A percentile compares a stretch with the other conserved stretches of the same genome.
Conservation (phyloP, 2,329 filamentous ascomycete species). For the Ophiostoma ips region DNA sequence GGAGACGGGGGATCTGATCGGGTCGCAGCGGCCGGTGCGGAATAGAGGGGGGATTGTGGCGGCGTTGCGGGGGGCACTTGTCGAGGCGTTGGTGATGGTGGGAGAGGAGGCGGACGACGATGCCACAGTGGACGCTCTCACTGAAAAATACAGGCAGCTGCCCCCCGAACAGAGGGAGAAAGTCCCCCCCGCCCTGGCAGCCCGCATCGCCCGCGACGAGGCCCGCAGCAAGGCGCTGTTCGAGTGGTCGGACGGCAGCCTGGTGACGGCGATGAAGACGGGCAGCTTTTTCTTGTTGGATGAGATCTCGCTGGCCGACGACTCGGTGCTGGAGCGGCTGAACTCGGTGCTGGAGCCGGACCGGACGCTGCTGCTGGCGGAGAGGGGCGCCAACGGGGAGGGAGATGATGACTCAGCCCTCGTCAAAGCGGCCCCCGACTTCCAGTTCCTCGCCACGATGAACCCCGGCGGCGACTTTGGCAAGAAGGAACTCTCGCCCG, state of each 20-base stretch:
- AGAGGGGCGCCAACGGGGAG: slow-evolving; percentile 71
- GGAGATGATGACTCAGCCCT: slow-evolving; percentile 43
- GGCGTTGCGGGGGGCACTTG: slow-evolving; percentile 48
- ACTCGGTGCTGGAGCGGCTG: slow-evolving; percentile 87
- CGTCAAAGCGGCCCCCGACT: slow-evolving; percentile 45
- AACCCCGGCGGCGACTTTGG: slow-evolving; percentile 98
- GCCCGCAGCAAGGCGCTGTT: slow-evolving; percentile 73
- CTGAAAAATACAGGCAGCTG: slow-evolving; percentile 45
- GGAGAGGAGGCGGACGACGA: slow-evolving; percentile 12
- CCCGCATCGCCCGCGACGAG: slow-evolving; percentile 33
- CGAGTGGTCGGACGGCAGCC: slow-evolving; percentile 88
- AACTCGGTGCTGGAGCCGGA: slow-evolving; percentile 93
- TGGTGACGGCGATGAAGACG: slow-evolving; percentile 84
- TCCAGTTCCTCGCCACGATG: slow-evolving; percentile 98
- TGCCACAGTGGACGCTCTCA: slow-evolving; percentile 39
- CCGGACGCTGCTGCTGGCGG: slow-evolving; percentile 74
- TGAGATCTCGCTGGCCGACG: slow-evolving; percentile 93
- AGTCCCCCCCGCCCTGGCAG: slow-evolving; percentile 34
- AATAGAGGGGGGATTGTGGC: slow-evolving; percentile 65
- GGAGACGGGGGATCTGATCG: slow-evolving; percentile 93
- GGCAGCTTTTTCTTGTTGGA: slow-evolving; percentile 89
- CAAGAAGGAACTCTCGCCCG: slow-evolving; percentile 92
- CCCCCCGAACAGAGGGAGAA: slow-evolving; percentile 26
- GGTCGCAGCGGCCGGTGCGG: slow-evolving; percentile 79
- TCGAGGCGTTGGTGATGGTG: slow-evolving; percentile 25